Evolutionary conservation across 2,329 filamentous ascomycete species (phyloP), one percentile per base, ranked within the genome.

Genomic region (Exophiala dermatitidis): DNA sequence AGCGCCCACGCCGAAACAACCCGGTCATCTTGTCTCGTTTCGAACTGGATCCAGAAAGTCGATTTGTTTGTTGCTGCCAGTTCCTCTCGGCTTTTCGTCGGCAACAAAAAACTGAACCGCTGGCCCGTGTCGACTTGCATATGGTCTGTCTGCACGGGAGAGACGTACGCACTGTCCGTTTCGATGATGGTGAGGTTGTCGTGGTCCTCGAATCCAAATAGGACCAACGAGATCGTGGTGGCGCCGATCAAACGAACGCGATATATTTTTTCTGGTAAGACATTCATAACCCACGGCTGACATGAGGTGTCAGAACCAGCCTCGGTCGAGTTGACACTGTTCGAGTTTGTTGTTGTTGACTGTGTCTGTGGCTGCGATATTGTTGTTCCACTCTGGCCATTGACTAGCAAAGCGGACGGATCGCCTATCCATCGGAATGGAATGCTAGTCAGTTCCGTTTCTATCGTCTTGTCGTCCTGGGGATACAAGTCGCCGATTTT

Each of bases 401-500:
- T 84, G 50, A 85, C 67, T 8, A 83, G 63, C 1, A 85, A 67
- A 0, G 77, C 76, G 2, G 75, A 69, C 0, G 78, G 75, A 52
- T 85, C 83, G 1, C 82, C 82, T 1, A 74, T 73, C 78, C 79
- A 86, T 5, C 65, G 63, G 55, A 84, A 79, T 0, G 79, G 77
- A 2, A 64, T 66, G 1, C 69, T 70, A 0, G 66, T 60, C 1
- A 86, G 69, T 0, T 77, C 79, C 0, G 68, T 54, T 51, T 77
- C 74, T 30, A 86, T 76, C 0, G 66, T 63, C 0, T 70, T 53
- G 56, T 86, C 81, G 1, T 74, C 73, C 48, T 76, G 74, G 34
- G 71, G 71, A 65, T 79, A 86, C 58, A 78, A 76, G 58, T 86
- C 83, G 3, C 74, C 71, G 1, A 85, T 66, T 7, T 74, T 64